Conservation (phyloP, 164 flowering plant genomes). For the Liriodendron chinense region DNA sequence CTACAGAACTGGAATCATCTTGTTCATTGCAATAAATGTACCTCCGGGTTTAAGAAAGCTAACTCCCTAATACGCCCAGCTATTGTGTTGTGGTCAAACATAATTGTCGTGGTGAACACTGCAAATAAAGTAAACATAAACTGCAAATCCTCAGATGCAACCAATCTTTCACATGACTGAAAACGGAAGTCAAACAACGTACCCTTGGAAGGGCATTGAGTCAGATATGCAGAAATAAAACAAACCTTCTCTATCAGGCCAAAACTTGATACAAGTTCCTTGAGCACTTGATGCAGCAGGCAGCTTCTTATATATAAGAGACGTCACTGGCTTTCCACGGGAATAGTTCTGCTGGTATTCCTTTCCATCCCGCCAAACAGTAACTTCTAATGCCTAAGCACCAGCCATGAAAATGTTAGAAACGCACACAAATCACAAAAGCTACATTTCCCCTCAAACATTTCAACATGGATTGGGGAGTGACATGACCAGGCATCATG, state of each 20-base stretch:
- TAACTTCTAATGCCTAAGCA: conserved; percentile 68
- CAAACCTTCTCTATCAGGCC: conserved; percentile 93
- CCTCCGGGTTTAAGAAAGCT: conserved; percentile 93
- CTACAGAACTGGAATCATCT: neutral
- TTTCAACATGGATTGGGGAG: too few relatives aligned
- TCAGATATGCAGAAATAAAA: neutral
- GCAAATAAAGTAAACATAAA: conserved; percentile 18
- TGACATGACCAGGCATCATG: too few relatives aligned
- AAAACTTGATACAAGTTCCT: conserved; percentile 84
- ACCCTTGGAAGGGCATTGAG: neutral
- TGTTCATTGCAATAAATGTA: conserved; percentile 17
- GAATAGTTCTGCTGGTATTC: conserved; percentile 81
- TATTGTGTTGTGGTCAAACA: conserved; percentile 81
- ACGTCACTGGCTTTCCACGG: conserved; percentile 79
- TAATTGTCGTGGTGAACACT: conserved; percentile 80
- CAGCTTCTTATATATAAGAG: conserved; percentile 40
- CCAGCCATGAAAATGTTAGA: neutral
- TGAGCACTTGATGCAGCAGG: conserved; percentile 45
- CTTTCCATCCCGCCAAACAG: conserved; percentile 91
- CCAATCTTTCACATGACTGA: neutral
- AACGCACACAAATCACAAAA: neutral
- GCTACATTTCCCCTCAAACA: too few relatives aligned
- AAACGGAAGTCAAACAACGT: neutral
- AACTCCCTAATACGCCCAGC: conserved; percentile 91
- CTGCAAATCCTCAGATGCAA: neutral